A percentile compares a stretch with the other conserved stretches of the same genome.
Conservation (phyloP, 768 basidiomycete genomes). For the Pilatotrama ljubarskyi region DNA sequence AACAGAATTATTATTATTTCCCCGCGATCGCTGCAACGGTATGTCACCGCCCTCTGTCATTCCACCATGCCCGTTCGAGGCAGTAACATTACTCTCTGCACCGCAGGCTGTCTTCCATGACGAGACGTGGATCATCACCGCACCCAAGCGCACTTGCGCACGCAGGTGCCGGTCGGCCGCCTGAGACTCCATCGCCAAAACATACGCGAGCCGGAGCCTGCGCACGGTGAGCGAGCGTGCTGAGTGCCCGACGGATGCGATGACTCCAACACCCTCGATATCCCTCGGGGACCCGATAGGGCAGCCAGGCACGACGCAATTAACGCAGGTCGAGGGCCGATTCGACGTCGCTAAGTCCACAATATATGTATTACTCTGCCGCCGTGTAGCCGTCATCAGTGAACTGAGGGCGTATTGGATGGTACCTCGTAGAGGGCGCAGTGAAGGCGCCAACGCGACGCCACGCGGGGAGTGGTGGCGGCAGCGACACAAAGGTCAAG, state of each 20-base stretch:
- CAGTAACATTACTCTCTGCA: conserved; percentile 11
- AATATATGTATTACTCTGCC: not conserved
- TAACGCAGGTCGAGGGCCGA: not conserved
- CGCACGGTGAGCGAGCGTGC: not conserved
- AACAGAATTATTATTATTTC: conserved; percentile 13
- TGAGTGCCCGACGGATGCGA: not conserved
- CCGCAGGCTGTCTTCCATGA: not conserved
- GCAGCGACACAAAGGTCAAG: conserved; percentile 26
- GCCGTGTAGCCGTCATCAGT: not conserved
- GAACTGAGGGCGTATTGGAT: not conserved
- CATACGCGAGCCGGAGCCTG: not conserved
- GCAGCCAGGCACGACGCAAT: conserved; percentile 7
- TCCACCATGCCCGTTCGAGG: conserved; percentile 15
- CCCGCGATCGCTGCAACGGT: conserved; percentile 8
- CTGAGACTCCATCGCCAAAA: not conserved
- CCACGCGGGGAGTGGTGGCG: conserved; percentile 21
- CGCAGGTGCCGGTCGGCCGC: not conserved
- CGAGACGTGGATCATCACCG: not conserved
- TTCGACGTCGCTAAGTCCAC: conserved; percentile 4
- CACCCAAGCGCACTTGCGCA: not conserved
- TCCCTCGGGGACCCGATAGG: conserved; percentile 2
- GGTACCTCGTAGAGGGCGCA: not conserved
- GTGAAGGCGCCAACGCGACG: conserved; percentile 9
- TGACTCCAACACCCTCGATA: conserved; percentile 15
- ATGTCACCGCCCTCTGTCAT: conserved; percentile 13